phyloP scores from a whole-genome alignment of 345 rosid species.

The Punica granatum region DNA sequence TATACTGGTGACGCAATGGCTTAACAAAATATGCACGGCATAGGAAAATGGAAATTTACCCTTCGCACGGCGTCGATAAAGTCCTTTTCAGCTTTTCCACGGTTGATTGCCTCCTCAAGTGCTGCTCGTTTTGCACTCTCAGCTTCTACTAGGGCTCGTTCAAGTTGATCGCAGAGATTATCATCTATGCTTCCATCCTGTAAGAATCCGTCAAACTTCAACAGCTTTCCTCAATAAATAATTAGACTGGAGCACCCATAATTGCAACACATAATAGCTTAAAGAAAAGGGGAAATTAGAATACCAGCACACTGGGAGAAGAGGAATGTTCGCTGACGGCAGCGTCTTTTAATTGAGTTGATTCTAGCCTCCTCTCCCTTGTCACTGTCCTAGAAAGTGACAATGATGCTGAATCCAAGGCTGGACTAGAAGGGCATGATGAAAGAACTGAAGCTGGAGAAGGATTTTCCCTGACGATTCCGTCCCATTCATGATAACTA shows the following conservation, averaged over 20 bases:
- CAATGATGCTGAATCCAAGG: constrained; percentile 12
- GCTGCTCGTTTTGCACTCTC: constrained; percentile 54
- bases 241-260: neutral
- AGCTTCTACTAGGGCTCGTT: constrained; percentile 49
- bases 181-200: constrained; percentile 57
- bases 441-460: constrained; percentile 29
- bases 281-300: constrained; percentile 13
- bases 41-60: constrained; percentile 28
- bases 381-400: constrained; percentile 20
- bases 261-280: neutral
- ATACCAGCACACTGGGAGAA: constrained; percentile 53
- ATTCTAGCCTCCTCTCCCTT: constrained; percentile 21
- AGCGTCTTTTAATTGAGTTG: constrained; percentile 14
- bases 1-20: neutral
- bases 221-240: neutral
- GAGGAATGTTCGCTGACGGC: constrained; percentile 28
- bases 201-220: constrained; percentile 20
- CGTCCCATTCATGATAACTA: constrained; percentile 37
- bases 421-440: constrained; percentile 26
- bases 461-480: constrained; percentile 22
- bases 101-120: constrained; percentile 48
- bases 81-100: constrained; percentile 60
- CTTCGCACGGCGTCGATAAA: constrained; percentile 57
- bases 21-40: neutral
- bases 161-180: constrained; percentile 40